Evolutionary conservation across 2,329 filamentous ascomycete species (phyloP).

Genomic region (Nakataea oryzae): DNA sequence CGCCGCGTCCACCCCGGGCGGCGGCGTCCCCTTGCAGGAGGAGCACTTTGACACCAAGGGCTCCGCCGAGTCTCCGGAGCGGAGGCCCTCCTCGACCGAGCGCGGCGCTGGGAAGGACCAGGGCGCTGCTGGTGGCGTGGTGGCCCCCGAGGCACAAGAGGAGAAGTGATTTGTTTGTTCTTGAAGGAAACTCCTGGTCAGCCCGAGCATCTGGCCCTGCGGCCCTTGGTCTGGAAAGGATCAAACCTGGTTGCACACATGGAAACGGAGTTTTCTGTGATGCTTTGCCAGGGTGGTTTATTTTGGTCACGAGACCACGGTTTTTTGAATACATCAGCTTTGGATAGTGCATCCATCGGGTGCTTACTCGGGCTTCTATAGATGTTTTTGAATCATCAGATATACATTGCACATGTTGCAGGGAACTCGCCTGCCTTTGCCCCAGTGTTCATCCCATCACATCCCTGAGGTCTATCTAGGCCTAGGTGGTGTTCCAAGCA

Average conservation of each 20-base stretch:
- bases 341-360: too few species aligned
- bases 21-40: not conserved
- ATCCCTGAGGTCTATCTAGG: too few species aligned
- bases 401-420: too few species aligned
- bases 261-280: too few species aligned
- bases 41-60: not conserved
- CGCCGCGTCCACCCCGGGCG: not conserved
- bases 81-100: conserved; percentile 1
- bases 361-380: too few species aligned
- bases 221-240: not conserved
- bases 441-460: too few species aligned
- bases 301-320: not conserved
- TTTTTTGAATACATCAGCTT: not conserved
- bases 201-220: too few species aligned
- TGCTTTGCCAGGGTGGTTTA: not conserved
- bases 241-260: not conserved
- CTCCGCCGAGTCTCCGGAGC: not conserved
- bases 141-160: not conserved
- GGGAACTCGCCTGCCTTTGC: too few species aligned
- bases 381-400: too few species aligned
- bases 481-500: too few species aligned
- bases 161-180: not conserved
- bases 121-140: not conserved
- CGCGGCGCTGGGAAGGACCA: not conserved
- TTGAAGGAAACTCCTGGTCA: too few species aligned